Base-by-base conservation (phyloP, 2,329 filamentous ascomycete species). In the Diaporthe ampelina region DNA sequence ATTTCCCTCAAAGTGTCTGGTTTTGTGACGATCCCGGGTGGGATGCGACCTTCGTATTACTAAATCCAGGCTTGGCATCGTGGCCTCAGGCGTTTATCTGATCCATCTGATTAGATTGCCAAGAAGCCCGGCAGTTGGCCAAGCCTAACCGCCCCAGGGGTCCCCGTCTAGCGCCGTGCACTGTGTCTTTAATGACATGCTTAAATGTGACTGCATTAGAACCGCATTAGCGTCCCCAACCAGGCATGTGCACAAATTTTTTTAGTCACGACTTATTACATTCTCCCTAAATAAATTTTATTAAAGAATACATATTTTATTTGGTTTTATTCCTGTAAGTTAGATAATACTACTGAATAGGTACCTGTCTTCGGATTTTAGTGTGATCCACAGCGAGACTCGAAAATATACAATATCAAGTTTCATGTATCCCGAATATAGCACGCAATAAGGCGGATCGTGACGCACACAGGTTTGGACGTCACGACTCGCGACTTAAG, bases 31-130 rank as follows among this genome's bases (percentile, higher is more conserved):
- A 70, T 57, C 50, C 52, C 8, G 17, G 8, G 52, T 45, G 52
- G 67, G 67, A 59, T 59, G 58, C 4, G 56, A n/a, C 26, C 40
- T 70, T 70, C 37, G 40, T 45, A 70, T 59, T 59, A 70, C 68
- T 32, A 45, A 59, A 35, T 19, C 7, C 21, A 2, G 69, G 32
- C 37, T 54, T 40, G 56, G 40, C 56, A 26, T 52, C 11, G 56
- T 37, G 19, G 19, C n/a, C 4, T 17, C 29, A 4, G 52, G 69
- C 19, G 32, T 58, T 70, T 70, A 72, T 72, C 69, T 72, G 57
- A 72, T 72, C 43, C 69, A 72, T 72, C 69, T 54, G 69, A 72
- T 72, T 72, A 72, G 69, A 71, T 71, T 59, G 68, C 43, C 68
- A 71, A 71, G 68, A 17, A 17, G 2, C 2, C 11, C 19, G 43